phyloP scores from a whole-genome alignment of 805 yeast genomes.

The Hanseniaspora nectarophila region DNA sequence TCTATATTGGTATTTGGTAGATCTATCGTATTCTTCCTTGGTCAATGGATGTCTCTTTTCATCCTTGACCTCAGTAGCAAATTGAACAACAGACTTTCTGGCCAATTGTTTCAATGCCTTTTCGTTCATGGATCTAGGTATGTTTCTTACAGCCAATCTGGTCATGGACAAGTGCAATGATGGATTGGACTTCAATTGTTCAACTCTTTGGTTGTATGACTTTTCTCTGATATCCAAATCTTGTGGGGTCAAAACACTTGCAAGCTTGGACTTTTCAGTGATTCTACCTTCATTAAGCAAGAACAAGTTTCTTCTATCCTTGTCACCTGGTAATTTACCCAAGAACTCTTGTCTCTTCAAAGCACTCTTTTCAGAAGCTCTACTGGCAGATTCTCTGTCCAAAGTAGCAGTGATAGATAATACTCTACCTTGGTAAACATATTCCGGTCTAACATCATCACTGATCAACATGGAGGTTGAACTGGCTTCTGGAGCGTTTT shows the following conservation, averaged over 20 bases:
- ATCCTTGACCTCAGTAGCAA: constrained; percentile 77
- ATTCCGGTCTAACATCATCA: constrained; percentile 80
- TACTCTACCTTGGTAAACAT: constrained; percentile 87
- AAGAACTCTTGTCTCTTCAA: constrained; percentile 57
- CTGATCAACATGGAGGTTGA: constrained; percentile 61
- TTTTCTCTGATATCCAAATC: constrained; percentile 83
- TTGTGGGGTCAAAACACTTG: constrained; percentile 49
- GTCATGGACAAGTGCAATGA: constrained; percentile 86
- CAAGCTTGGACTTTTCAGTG: constrained; percentile 65
- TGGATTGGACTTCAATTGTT: constrained; percentile 84
- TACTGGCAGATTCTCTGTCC: constrained; percentile 69
- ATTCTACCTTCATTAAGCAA: constrained; percentile 90
- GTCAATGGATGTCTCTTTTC: constrained; percentile 69
- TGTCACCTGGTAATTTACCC: constrained; percentile 70
- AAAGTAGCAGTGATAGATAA: constrained; percentile 75
- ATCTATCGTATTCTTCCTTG: constrained; percentile 77
- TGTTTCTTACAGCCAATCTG: constrained; percentile 83
- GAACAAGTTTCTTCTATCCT: constrained; percentile 74
- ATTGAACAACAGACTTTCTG: constrained; percentile 85
- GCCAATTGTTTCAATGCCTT: constrained; percentile 84
- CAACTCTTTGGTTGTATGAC: constrained; percentile 72
- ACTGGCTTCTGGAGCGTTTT: constrained; percentile 65
- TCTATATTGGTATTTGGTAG: constrained; percentile 51
- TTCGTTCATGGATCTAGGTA: constrained; percentile 84
- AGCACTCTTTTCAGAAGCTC: constrained; percentile 61